These are phyloP conservation scores for Arthrobotrys musiformis DNA, from an alignment of 2,329 filamentous ascomycete genomes.

Conservation along the genomic window DNA sequence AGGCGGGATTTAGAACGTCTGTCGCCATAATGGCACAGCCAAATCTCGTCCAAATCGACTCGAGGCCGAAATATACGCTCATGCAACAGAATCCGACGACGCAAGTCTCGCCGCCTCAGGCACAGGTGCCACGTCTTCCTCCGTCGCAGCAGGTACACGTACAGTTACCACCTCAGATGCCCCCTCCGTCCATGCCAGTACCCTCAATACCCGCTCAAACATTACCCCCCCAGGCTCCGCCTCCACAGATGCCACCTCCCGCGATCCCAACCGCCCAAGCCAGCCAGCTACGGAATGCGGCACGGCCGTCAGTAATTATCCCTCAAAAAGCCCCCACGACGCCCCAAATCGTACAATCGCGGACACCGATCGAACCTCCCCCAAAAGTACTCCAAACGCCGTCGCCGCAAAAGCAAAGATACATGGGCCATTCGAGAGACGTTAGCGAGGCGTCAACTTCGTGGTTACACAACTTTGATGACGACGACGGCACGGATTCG, in stretches of 20 bases:
- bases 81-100: conserved; percentile 17
- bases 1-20: conserved; percentile 41
- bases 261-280: conserved; percentile 34
- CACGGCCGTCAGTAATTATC: conserved; percentile 35
- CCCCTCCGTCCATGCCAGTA: conserved; percentile 42
- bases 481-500: conserved; percentile 85
- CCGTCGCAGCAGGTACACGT: conserved; percentile 23
- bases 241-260: conserved; percentile 43
- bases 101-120: conserved; percentile 25
- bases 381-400: conserved; percentile 45
- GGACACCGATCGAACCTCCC: conserved; percentile 34
- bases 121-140: conserved; percentile 17
- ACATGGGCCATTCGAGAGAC: conserved; percentile 59
- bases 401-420: conserved; percentile 47
- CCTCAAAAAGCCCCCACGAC: conserved; percentile 16
- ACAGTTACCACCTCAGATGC: conserved; percentile 44
- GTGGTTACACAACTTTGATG: conserved; percentile 94
- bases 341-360: conserved; percentile 17
- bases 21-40: conserved; percentile 51
- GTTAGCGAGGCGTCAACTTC: conserved; percentile 82
- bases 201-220: conserved; percentile 15
- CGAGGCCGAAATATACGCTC: conserved; percentile 38
- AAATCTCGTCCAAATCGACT: conserved; percentile 39
- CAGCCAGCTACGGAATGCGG: conserved; percentile 37
- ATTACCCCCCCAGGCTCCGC: conserved; percentile 29